Percentiles rank a stretch among this genome's conserved stretches.
phyloP scores from a whole-genome alignment of 2,329 filamentous ascomycete genomes.

The Aspergillus sp. region DNA sequence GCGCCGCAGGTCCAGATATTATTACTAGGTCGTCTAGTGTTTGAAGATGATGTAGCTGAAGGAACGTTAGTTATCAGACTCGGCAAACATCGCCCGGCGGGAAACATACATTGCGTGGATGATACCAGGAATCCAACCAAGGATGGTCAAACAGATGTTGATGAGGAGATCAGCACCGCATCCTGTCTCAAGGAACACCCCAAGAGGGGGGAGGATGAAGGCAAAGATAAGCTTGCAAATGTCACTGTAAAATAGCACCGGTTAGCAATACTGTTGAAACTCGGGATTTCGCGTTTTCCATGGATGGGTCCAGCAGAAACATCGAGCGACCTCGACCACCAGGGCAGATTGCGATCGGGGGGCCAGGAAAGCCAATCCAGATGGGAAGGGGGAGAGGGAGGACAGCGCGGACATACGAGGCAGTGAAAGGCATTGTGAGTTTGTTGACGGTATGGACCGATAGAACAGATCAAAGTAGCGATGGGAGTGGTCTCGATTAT shows the following conservation, averaged over 20 bases:
- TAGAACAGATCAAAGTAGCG: conserved; percentile 7
- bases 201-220: conserved; percentile 83
- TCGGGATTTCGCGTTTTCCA: no score
- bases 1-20: conserved; percentile 1
- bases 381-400: not conserved
- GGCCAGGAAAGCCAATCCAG: not conserved
- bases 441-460: conserved; percentile 5
- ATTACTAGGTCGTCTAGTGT: conserved; percentile 58
- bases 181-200: conserved; percentile 91
- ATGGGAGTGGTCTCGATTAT: not conserved
- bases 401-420: conserved; percentile 43
- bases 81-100: not conserved
- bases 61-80: conserved; percentile 17
- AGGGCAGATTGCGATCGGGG: not conserved
- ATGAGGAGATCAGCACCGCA: conserved; percentile 85
- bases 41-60: conserved; percentile 80
- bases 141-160: conserved; percentile 84
- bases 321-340: not conserved
- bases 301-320: not conserved
- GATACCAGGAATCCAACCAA: conserved; percentile 77
- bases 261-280: conserved; percentile 5
- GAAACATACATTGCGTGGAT: conserved; percentile 79
- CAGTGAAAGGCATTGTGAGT: conserved; percentile 50
- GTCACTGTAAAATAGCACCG: conserved; percentile 51
- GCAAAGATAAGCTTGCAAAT: conserved; percentile 84